A percentile compares a stretch with the other conserved stretches of the same genome.
Evolutionary conservation across 805 yeast genomes (phyloP).

Genomic region (Metschnikowia dekortorum): DNA sequence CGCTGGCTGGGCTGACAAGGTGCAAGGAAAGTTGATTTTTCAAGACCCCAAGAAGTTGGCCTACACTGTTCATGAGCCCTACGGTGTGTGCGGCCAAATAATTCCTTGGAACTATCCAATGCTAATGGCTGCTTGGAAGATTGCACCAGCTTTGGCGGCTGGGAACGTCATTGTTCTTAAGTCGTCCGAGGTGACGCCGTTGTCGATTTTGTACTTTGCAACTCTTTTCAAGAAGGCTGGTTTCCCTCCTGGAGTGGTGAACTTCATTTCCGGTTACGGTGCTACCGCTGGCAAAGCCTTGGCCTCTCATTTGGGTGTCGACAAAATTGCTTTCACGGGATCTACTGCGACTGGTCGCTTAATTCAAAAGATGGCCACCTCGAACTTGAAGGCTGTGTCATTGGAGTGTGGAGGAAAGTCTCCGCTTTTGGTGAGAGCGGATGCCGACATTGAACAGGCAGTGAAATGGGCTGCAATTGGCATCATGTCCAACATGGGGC

Average conservation of each 20-base stretch:
- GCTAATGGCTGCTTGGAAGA: slow-evolving; percentile 73
- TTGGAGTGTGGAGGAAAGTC: slow-evolving; percentile 74
- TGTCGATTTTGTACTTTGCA: slow-evolving; percentile 61
- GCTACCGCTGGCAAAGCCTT: slow-evolving; percentile 64
- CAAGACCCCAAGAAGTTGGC: slow-evolving; percentile 50
- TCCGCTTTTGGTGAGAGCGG: slow-evolving; percentile 57
- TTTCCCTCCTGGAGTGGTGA: slow-evolving; percentile 72
- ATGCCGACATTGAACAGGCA: slow-evolving; percentile 62
- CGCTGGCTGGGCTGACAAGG: slow-evolving; percentile 62
- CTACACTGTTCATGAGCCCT: slow-evolving; percentile 64
- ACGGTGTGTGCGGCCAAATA: slow-evolving; percentile 63
- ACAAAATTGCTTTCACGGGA: slow-evolving; percentile 63
- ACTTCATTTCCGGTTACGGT: slow-evolving; percentile 69
- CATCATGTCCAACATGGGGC: slow-evolving; percentile 62
- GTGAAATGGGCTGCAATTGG: slow-evolving; percentile 67
- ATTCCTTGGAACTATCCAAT: slow-evolving; percentile 72
- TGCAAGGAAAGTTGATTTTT: slow-evolving; percentile 42
- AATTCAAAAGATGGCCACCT: slow-evolving; percentile 58
- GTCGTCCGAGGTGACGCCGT: slow-evolving; percentile 73
- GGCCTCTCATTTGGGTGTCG: slow-evolving; percentile 54
- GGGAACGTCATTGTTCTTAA: slow-evolving; percentile 72
- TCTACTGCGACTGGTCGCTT: slow-evolving; percentile 64
- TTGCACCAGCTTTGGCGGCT: slow-evolving; percentile 78
- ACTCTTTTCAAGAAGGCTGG: slow-evolving; percentile 59
- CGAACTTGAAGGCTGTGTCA: slow-evolving; percentile 59